Conservation (phyloP, 2,329 filamentous ascomycete species). For the Clonostachys rhizophaga region DNA sequence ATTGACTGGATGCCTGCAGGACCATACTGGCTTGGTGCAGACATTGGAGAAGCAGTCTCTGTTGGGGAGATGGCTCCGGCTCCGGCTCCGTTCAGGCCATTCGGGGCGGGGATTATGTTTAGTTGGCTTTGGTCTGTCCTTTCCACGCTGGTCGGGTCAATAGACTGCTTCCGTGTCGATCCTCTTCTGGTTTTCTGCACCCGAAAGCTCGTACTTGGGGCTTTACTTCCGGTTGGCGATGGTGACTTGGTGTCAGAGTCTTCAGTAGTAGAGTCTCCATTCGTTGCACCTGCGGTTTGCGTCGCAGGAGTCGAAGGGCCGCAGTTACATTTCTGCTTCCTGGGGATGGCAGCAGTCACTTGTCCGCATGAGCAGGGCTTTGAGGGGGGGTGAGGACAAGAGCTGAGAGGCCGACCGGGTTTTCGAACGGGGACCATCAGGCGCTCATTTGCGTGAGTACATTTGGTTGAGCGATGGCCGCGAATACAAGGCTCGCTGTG, state of each 20-base stretch:
- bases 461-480: slow-evolving; percentile 72
- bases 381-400: slow-evolving; percentile 61
- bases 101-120: slow-evolving; percentile 31
- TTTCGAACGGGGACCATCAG: slow-evolving; percentile 68
- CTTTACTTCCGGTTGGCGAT: slow-evolving; percentile 22
- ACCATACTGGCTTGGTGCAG: slow-evolving; percentile 8
- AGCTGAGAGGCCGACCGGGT: slow-evolving; percentile 65
- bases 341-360: slow-evolving; percentile 61
- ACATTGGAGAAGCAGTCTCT: slow-evolving; percentile 2
- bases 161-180: slow-evolving; percentile 38
- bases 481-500: slow-evolving; percentile 68
- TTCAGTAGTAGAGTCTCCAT: slow-evolving; percentile 10
- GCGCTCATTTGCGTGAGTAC: slow-evolving; percentile 62
- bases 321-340: slow-evolving; percentile 52
- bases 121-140: slow-evolving; percentile 49
- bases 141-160: slow-evolving; percentile 41
- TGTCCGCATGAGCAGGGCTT: slow-evolving; percentile 57
- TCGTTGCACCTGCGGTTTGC: slow-evolving; percentile 12
- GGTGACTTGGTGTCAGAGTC: slow-evolving; percentile 7
- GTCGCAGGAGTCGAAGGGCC: slow-evolving; percentile 23
- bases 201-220: slow-evolving; percentile 28
- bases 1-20: slow-evolving; percentile 17
- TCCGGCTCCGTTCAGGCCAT: slow-evolving; percentile 10
- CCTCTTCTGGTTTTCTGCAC: slow-evolving; percentile 35
- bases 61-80: slow-evolving; percentile 17